Percentiles rank a stretch among this genome's conserved stretches.
Evolutionary conservation across 2,329 filamentous ascomycete species (phyloP).

Genomic region (Balansia obtecta): DNA sequence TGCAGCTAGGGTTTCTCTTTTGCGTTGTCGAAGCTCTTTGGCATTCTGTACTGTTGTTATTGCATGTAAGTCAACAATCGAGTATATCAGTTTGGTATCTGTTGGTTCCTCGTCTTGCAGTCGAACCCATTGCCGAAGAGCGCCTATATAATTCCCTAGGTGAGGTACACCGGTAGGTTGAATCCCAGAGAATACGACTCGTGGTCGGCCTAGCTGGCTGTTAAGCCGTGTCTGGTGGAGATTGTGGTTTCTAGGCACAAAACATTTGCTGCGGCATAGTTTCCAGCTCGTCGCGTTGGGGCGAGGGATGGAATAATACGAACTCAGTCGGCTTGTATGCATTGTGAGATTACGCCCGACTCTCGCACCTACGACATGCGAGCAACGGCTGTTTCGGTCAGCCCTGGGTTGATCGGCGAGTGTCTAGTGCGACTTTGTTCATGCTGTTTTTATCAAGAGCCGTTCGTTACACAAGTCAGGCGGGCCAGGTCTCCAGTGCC

Average conservation of each 20-base stretch:
- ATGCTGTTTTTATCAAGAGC: too few relatives aligned
- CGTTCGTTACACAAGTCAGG: too few relatives aligned
- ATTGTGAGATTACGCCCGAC: background rate
- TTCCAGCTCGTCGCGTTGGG: background rate
- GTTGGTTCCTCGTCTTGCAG: slow-evolving; percentile 53
- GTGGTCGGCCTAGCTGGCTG: slow-evolving; percentile 2
- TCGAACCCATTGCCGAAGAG: slow-evolving; percentile 72
- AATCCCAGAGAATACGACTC: slow-evolving; percentile 84
- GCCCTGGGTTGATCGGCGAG: too few relatives aligned
- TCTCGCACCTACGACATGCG: too few relatives aligned
- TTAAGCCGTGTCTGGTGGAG: background rate
- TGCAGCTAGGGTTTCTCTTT: slow-evolving; percentile 64
- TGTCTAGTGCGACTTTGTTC: too few relatives aligned
- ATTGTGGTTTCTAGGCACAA: background rate
- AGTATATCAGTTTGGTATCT: slow-evolving; percentile 59
- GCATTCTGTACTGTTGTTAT: slow-evolving; percentile 67
- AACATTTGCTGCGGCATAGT: background rate
- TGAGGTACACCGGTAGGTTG: slow-evolving; percentile 93
- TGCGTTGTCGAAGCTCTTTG: slow-evolving; percentile 46
- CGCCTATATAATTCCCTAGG: slow-evolving; percentile 89
- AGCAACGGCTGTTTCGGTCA: too few relatives aligned
- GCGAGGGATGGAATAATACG: background rate
- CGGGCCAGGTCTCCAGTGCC: too few relatives aligned
- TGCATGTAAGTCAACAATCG: slow-evolving; percentile 86
- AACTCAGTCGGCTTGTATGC: background rate